These are phyloP conservation scores for Aspergillus homomorphus DNA, from an alignment of 495 filamentous ascomycete species.

Conservation along the genomic window DNA sequence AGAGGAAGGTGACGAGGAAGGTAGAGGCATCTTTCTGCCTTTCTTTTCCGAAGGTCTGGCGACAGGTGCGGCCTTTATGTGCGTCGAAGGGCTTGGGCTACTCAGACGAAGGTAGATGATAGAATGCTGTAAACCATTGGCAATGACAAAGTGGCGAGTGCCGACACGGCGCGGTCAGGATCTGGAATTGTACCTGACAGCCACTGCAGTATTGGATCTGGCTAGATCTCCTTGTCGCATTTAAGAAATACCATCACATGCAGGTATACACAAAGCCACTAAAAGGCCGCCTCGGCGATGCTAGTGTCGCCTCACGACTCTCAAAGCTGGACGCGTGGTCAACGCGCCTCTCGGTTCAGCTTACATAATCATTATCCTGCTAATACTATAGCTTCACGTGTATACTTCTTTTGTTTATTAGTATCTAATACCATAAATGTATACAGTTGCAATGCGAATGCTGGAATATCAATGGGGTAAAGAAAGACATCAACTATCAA, in stretches of 20 bases:
- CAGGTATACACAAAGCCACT: not conserved
- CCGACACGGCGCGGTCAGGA: not conserved
- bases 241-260: not conserved
- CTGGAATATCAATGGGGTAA: not conserved
- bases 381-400: not conserved
- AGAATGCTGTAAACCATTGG: not conserved
- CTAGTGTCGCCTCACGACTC: not conserved
- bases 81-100: not conserved
- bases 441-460: not conserved
- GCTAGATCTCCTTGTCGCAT: not conserved
- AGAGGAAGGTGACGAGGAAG: constrained; percentile 41
- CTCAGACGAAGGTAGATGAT: not conserved
- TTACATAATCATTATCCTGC: not conserved
- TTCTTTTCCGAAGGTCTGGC: not conserved
- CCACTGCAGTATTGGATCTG: not conserved
- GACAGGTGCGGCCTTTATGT: not conserved
- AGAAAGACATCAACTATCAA: not conserved
- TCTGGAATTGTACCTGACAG: not conserved
- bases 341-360: not conserved
- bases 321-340: not conserved
- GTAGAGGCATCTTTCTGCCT: constrained; percentile 29
- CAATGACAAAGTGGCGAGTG: not conserved
- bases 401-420: not conserved
- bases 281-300: not conserved
- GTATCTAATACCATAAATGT: not conserved